Evolutionary conservation across 306 rosid genomes (phyloP).

Genomic region (Begonia masoniana): DNA sequence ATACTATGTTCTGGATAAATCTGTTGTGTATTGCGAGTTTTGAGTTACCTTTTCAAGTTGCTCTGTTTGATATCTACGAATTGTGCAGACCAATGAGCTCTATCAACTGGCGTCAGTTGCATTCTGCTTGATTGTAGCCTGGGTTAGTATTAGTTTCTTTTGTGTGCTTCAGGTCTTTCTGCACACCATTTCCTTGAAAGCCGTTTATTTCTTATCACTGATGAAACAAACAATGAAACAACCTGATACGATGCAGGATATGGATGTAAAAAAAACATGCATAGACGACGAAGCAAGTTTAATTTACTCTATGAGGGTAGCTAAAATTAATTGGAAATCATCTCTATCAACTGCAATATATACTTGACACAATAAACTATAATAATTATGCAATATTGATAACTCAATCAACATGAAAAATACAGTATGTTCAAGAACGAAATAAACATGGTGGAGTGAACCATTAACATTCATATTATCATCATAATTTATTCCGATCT

Average conservation of each 20-base stretch:
- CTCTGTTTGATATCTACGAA: background rate
- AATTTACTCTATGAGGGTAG: no score
- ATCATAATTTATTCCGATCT: background rate
- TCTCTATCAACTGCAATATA: no score
- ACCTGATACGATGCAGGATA: no score
- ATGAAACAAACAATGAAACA: no score
- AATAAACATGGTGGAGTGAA: background rate
- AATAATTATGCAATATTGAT: background rate
- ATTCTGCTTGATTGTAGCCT: constrained; percentile 95
- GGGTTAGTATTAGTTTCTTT: constrained; percentile 49
- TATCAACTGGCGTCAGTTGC: constrained; percentile 98
- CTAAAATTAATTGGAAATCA: no score
- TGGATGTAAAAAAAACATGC: no score
- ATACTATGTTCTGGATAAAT: background rate
- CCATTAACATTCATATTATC: background rate
- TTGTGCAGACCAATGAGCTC: constrained; percentile 92
- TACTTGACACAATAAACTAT: no score
- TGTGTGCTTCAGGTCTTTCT: no score
- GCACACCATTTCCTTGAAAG: no score
- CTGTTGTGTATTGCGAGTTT: background rate
- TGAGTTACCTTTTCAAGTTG: constrained; percentile 2
- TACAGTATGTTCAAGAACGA: background rate
- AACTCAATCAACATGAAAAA: no score
- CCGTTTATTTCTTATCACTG: background rate
- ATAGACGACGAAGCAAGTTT: no score